Percentiles rank a stretch among this genome's conserved stretches.
These are phyloP conservation scores for Pythium phragmiticola DNA, from an alignment of 352 stramenopile genomes.

Conservation along the genomic window DNA sequence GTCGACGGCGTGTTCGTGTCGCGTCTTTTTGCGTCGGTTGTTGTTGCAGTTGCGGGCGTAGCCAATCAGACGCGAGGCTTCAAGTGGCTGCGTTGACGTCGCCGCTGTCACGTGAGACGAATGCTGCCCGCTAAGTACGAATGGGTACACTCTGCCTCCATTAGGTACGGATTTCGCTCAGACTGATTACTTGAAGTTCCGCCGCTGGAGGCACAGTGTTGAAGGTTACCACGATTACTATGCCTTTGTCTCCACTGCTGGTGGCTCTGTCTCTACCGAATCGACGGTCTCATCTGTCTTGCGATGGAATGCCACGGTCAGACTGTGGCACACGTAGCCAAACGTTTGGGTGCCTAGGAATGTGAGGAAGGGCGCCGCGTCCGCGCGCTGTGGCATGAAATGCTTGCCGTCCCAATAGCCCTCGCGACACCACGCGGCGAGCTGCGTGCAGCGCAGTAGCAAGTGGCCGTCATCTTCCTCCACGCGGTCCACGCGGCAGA, in stretches of 20 bases:
- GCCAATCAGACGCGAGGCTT: conserved; percentile 23
- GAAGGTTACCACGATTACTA: background rate
- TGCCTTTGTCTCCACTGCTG: too few species aligned
- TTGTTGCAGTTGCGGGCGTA: conserved; percentile 34
- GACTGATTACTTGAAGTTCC: background rate
- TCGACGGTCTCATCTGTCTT: too few species aligned
- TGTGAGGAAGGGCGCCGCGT: conserved; percentile 57
- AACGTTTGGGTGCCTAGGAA: conserved; percentile 84
- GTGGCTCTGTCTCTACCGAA: too few species aligned
- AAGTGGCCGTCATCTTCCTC: conserved; percentile 69
- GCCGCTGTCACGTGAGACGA: conserved; percentile 24
- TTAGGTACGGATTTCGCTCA: background rate
- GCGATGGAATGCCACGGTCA: background rate
- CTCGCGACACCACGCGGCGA: conserved; percentile 53
- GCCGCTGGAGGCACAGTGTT: background rate
- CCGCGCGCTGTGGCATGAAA: conserved; percentile 47
- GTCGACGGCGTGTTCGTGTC: background rate
- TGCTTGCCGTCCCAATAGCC: conserved; percentile 83
- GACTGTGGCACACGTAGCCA: conserved; percentile 45
- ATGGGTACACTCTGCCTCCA: conserved; percentile 25
- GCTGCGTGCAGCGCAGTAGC: conserved; percentile 63
- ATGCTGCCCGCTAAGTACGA: conserved; percentile 21
- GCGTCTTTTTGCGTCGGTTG: conserved; percentile 3
- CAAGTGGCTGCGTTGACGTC: conserved; percentile 26
- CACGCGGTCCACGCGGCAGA: conserved; percentile 66